A percentile compares a stretch with the other conserved stretches of the same genome.
Evolutionary conservation across 306 rosid species (phyloP).

Genomic region (Quercus suber): DNA sequence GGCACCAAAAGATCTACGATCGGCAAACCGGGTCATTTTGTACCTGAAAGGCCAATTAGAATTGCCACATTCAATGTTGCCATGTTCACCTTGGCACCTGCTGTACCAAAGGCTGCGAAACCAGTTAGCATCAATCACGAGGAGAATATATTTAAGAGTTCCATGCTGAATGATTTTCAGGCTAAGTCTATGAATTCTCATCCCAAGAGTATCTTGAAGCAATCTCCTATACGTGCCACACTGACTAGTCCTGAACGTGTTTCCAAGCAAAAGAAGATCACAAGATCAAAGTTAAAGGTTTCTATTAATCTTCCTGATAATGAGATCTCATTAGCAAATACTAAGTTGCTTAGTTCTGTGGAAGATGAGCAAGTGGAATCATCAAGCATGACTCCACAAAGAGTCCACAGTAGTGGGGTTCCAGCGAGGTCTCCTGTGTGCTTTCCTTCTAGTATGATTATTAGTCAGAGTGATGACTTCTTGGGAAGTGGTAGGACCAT

Average conservation of each 20-base stretch:
- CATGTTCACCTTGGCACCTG: slow-evolving; percentile 91
- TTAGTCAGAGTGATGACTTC: slow-evolving; percentile 44
- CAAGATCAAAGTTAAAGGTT: slow-evolving; percentile 64
- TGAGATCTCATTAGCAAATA: slow-evolving; percentile 72
- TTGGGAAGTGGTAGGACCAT: slow-evolving; percentile 61
- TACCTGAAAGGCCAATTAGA: slow-evolving; percentile 55
- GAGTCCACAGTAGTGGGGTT: slow-evolving; percentile 38
- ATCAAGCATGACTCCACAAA: slow-evolving; percentile 23
- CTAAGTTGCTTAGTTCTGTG: slow-evolving; percentile 40
- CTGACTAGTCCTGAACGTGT: slow-evolving; percentile 30
- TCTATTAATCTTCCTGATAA: slow-evolving; percentile 84
- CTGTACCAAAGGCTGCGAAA: slow-evolving; percentile 54
- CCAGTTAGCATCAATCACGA: slow-evolving; percentile 16
- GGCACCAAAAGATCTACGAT: slow-evolving; percentile 20
- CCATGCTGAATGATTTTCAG: slow-evolving; percentile 21
- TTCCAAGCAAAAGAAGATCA: slow-evolving; percentile 25
- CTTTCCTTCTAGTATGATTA: slow-evolving; percentile 49
- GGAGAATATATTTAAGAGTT: slow-evolving; percentile 20
- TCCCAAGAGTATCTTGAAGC: slow-evolving; percentile 82
- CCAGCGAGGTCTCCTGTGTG: slow-evolving; percentile 82
- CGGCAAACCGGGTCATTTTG: slow-evolving; percentile 31
- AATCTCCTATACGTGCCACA: slow-evolving; percentile 53
- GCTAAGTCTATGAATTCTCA: slow-evolving; percentile 3
- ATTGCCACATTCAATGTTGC: slow-evolving; percentile 85
- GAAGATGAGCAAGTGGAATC: slow-evolving; percentile 28